Percentiles rank a stretch among this genome's conserved stretches.
phyloP scores from a whole-genome alignment of 176 grass and related monocot genomes.

The Hsuehochloa calcarea region DNA sequence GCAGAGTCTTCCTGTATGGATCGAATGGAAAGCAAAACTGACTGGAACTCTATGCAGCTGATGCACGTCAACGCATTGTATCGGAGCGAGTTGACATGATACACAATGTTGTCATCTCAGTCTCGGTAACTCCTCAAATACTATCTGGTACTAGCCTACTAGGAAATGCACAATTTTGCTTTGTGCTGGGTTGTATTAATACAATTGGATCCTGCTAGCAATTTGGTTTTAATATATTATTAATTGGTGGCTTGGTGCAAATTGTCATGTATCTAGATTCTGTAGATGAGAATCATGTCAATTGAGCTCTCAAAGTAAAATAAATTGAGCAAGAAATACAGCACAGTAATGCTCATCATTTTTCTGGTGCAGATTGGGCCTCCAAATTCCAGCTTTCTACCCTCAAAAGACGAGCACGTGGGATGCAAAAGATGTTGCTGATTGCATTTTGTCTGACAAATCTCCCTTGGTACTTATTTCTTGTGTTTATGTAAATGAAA shows the following conservation, averaged over 20 bases:
- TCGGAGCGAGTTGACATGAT: conserved; percentile 93
- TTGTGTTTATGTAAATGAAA: conserved; percentile 1
- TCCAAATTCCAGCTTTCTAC: conserved; percentile 66
- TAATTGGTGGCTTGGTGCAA: not conserved
- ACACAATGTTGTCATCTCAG: conserved; percentile 86
- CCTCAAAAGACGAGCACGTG: conserved; percentile 69
- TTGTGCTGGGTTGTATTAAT: not conserved
- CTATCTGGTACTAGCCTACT: not conserved
- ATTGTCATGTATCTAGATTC: not conserved
- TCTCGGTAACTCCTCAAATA: conserved; percentile 69
- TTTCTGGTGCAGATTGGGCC: conserved; percentile 72
- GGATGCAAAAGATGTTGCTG: conserved; percentile 91
- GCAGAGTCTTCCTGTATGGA: not conserved
- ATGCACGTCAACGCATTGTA: conserved; percentile 95
- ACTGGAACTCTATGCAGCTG: conserved; percentile 62
- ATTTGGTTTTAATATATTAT: conserved; percentile 1
- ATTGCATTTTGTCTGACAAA: conserved; percentile 90
- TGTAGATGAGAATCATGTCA: not conserved
- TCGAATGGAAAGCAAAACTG: conserved; percentile 19
- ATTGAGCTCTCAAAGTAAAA: not conserved
- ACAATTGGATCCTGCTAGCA: not conserved
- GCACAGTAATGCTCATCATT: not conserved
- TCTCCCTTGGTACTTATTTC: conserved; percentile 62
- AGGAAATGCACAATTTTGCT: not conserved
- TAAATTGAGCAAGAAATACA: not conserved